Evolutionary conservation across 768 basidiomycete genomes (phyloP), one percentile per base, ranked within the genome.

Genomic region (Rhodotorula graminis): DNA sequence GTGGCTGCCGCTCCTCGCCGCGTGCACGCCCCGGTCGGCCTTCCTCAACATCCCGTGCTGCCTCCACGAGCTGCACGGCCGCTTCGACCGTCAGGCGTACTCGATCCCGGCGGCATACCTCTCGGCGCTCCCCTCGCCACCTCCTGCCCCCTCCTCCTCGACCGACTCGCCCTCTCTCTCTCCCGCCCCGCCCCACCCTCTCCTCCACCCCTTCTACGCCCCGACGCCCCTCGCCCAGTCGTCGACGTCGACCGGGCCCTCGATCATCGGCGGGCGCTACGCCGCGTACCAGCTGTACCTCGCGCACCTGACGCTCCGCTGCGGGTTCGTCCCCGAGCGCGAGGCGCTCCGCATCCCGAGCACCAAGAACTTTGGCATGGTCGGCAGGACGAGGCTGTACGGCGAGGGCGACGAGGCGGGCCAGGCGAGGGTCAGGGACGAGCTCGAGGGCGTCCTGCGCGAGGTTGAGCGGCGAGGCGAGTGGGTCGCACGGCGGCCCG

Each of bases 271-370:
- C 47, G 85, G 85, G 57, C 81, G 89, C 58, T 95, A 94, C 80
- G 87, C 88, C 67, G 84, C 85, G 79, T 98, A 95, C 82, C 84
- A 93, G 31, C 88, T 91, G 67, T 98, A 91, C 90, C 82, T 98
- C 47, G 91, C 91, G 0, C 84, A 84, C 66, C 80, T 91, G 71
- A 89, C 88, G 56, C 77, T 86, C 68, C 82, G 87, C 77, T 90
- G 88, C 79, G 95, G 94, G 7, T 97, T 93, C 90, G 84, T 86
- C 71, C 84, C 93, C 21, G 94, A 96, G 80, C 87, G 87, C 66
- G 95, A 98, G 81, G 86, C 84, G 37, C 80, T 98, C 75, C 84
- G 95, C 71, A 94, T 98, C 21, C 94, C 94, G 2, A 92, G 90
- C 80, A 96, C 95, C 53, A 86, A 92, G 70, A 93, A 93, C 78